Conservation (phyloP, 1,139 yeast species). For the Geotrichum macrosporum region DNA sequence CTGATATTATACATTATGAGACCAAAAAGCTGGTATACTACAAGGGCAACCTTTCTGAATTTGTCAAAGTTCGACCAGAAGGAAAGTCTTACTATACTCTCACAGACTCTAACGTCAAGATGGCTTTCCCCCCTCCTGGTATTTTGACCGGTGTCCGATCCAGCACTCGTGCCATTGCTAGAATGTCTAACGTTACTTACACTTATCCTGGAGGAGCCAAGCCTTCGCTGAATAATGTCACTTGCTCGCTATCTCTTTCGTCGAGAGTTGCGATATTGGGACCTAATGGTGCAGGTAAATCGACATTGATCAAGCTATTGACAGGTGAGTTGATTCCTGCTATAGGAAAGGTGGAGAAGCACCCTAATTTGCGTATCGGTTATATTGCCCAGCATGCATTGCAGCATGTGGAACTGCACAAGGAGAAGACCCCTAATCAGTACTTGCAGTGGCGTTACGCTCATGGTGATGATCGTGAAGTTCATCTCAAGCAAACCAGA, state of each 20-base stretch:
- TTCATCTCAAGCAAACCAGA: conserved; percentile 86
- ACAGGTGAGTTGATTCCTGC: conserved; percentile 89
- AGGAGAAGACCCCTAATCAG: conserved; percentile 96
- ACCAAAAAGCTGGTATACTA: conserved; percentile 91
- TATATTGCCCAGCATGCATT: conserved; percentile 98
- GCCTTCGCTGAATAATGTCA: conserved; percentile 74
- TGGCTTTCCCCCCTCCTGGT: conserved; percentile 99
- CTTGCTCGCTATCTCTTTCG: conserved; percentile 83
- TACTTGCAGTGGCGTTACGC: conserved; percentile 97
- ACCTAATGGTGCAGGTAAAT: conserved; percentile 99
- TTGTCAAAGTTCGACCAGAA: conserved; percentile 89
- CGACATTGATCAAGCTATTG: conserved; percentile 85
- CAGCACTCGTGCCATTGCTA: conserved; percentile 90
- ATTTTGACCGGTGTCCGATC: conserved; percentile 94
- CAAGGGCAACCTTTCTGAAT: conserved; percentile 91
- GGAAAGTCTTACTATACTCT: conserved; percentile 96
- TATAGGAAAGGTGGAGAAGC: conserved; percentile 90
- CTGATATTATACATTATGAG: conserved; percentile 95
- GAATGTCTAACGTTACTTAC: conserved; percentile 80
- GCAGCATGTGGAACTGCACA: conserved; percentile 94
- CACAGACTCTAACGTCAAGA: conserved; percentile 86
- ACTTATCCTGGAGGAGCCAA: conserved; percentile 83
- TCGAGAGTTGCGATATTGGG: conserved; percentile 96
- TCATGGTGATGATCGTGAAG: conserved; percentile 98
- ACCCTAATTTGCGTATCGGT: conserved; percentile 96